Evolutionary conservation across 306 rosid species (phyloP).

Genomic region (Styphnolobium japonicum): DNA sequence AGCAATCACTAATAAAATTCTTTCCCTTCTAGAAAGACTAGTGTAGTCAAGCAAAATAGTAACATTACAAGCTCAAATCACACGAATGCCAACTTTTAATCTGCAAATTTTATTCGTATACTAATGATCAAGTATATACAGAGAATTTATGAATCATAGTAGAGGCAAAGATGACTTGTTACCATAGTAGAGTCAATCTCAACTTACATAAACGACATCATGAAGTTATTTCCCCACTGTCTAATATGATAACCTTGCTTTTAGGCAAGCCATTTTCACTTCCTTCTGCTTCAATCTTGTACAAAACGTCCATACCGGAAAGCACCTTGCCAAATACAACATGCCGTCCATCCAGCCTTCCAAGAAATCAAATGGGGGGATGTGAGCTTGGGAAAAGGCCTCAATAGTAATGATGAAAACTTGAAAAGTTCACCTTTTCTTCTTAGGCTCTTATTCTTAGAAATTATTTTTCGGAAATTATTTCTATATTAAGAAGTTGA

Average conservation of each 20-base stretch:
- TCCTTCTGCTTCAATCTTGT: conserved; percentile 51
- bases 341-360: conserved; percentile 87
- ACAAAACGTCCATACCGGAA: conserved; percentile 43
- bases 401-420: not conserved
- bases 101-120: conserved; percentile 1
- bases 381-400: not conserved
- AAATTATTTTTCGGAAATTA: not conserved
- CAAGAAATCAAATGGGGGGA: conserved; percentile 19
- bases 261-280: conserved; percentile 42
- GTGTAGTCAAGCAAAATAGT: not conserved
- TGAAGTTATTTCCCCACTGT: conserved; percentile 48
- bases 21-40: not conserved
- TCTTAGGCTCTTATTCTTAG: not conserved
- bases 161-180: not conserved
- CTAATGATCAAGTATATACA: conserved; percentile 25
- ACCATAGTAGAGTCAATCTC: not conserved
- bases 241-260: conserved; percentile 30
- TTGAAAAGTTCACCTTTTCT: not conserved
- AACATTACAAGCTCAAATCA: conserved; percentile 3
- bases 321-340: conserved; percentile 51
- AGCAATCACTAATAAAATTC: not conserved
- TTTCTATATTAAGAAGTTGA: not conserved
- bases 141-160: conserved; percentile 10
- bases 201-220: conserved; percentile 16
- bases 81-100: not conserved